Base-by-base conservation (phyloP, 768 basidiomycete genomes). In the Podaxis sp. region DNA sequence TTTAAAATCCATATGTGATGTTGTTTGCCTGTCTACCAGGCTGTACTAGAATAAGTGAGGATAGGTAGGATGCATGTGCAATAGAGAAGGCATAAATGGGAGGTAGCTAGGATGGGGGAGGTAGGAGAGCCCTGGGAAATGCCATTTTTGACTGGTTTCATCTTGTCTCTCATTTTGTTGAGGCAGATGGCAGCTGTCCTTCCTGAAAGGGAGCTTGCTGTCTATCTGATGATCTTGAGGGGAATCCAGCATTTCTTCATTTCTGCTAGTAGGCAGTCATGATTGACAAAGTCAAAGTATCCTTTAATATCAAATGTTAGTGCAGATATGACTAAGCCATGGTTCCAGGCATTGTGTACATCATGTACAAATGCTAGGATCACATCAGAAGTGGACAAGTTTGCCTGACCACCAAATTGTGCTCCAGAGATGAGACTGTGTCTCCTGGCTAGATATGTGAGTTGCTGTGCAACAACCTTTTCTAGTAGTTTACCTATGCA, bases 401-500 rank as follows among this genome's bases (percentile, higher is more conserved):
- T 64, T 2, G 69, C 44, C 13, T 59, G 40, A 1, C 68, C 65
- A 0, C 71, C 69, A 48, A 72, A 72, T 42, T 72, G 68, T 10
- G 57, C 64, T 0, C 55, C n/a, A 1, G 64, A 67, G 7, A 74
- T 63, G 0, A 74, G 66, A 38, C 68, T 61, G 51, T 70, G 51
- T 13, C 55, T 62, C 0, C 66, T 66, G 0, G 65, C 68, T 0
- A 70, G 51, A 57, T 63, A 70, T 5, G 65, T 57, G 0, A 77
- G 62, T 1, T 68, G 61, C 0, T 59, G 25, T 2, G 74, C 72
- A 0, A 71, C 61, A 2, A 77, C 64, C 4, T 63, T 63, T 50
- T 75, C 72, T 0, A 74, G 61, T 0, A 74, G 51, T 44, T 77
- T 77, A 1, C 75, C 72, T 0, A 76, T 56, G 59, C 70, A 73